Base-by-base conservation (phyloP, 176 grass and related monocot species). In the Musa troglodytarum region DNA sequence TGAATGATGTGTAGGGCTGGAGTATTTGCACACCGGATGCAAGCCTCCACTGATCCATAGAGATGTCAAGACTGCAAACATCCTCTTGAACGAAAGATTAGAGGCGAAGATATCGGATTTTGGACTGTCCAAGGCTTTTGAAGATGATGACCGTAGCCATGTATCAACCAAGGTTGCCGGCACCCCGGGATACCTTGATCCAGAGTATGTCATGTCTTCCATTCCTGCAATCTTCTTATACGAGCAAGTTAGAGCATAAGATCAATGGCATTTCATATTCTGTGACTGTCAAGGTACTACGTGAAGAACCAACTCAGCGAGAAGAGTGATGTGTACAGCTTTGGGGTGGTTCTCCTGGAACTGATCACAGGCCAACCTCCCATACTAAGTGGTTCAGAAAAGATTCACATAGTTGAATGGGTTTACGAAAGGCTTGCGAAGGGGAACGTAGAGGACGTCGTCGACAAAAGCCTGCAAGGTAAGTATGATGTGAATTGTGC, bases 301-400 rank as follows among this genome's bases (percentile, higher is more conserved):
- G 68, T 57, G 8, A 74, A 80, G 54, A 71, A 65, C 71, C 77
- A 84, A 51, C 81, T 82, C 0, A 90, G 84, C 11, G 81, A 86
- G 50, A 88, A 86, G 68, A 92, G 89, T 53, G 89, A 88, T 25
- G 83, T 88, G 1, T 88, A 72, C 19, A 86, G 89, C 64, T 92
- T 88, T 16, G 89, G 83, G 5, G 78, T 92, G 15, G 81, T 92
- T 8, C 74, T 88, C 15, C 61, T 92, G 29, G 86, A 92, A 68
- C 54, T 83, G 2, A 76, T 92, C 13, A 92, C 89, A 0, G 85
- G 85, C 29, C 68, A 79, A 29, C 61, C 81, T n/a, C 78, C 86
- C 5, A 71, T 88, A 21, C 51, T 81, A 22, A 54, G 49, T 16
- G 73, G 83, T 29, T 22, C 51, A 29, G 64, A 63, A 17, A 80